Evolutionary conservation across 2,329 filamentous ascomycete species (phyloP).

Genomic region (Ophiocordyceps polyrhachis-furcata): DNA sequence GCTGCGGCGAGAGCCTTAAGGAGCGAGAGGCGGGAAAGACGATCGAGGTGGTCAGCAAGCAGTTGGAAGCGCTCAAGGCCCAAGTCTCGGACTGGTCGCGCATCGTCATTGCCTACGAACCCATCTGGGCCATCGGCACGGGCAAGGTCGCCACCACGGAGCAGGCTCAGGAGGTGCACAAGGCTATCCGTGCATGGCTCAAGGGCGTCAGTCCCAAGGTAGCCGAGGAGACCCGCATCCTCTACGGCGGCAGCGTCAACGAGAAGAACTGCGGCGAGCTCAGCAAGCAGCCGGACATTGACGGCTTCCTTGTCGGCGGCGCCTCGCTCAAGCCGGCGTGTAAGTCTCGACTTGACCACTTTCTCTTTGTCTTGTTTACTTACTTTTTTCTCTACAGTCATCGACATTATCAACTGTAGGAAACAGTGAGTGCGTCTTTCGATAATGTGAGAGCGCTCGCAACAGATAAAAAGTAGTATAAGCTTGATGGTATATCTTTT

Average conservation of each 20-base stretch:
- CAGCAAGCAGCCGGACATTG: slow-evolving; percentile 82
- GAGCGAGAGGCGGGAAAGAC: slow-evolving; percentile 76
- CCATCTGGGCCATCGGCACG: slow-evolving; percentile 91
- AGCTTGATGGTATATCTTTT: neutral
- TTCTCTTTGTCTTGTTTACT: neutral
- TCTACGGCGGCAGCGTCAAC: slow-evolving; percentile 91
- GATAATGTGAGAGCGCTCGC: too few species aligned
- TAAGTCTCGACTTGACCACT: slow-evolving; percentile 25
- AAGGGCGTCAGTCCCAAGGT: slow-evolving; percentile 56
- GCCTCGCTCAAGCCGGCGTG: slow-evolving; percentile 93
- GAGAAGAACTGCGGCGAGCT: slow-evolving; percentile 97
- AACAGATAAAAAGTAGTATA: too few species aligned
- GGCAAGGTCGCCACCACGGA: slow-evolving; percentile 79
- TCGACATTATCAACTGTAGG: slow-evolving; percentile 39
- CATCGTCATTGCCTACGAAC: slow-evolving; percentile 95
- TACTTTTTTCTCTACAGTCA: slow-evolving; percentile 17
- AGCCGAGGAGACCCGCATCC: slow-evolving; percentile 74
- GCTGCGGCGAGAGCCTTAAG: slow-evolving; percentile 90
- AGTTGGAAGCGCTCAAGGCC: slow-evolving; percentile 66
- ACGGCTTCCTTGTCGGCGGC: slow-evolving; percentile 93
- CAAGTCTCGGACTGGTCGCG: slow-evolving; percentile 76
- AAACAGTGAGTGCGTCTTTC: slow-evolving; percentile 31
- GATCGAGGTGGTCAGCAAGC: slow-evolving; percentile 64
- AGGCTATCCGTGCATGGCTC: slow-evolving; percentile 80
- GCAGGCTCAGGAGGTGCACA: slow-evolving; percentile 89